Percentiles rank a stretch among this genome's conserved stretches.
These are phyloP conservation scores for Globisporangium parvum DNA, from an alignment of 352 stramenopile genomes.

Conservation along the genomic window DNA sequence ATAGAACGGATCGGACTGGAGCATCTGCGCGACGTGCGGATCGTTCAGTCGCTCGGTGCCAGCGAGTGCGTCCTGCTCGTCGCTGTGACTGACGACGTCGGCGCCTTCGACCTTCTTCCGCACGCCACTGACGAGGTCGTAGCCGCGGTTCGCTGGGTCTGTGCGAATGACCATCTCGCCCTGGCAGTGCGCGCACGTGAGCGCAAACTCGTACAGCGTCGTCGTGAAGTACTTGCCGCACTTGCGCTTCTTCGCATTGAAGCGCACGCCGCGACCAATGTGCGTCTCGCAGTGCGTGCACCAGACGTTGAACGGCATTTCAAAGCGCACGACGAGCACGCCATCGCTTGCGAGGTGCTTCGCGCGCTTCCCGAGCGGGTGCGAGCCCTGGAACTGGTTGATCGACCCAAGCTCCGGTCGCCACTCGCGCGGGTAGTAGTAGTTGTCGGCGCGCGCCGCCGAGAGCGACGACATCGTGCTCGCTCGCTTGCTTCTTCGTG, in stretches of 20 bases:
- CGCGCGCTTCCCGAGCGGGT: conserved; percentile 65
- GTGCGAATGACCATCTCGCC: conserved; percentile 90
- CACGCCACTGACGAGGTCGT: conserved; percentile 87
- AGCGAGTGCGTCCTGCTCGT: conserved; percentile 12
- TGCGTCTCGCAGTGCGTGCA: conserved; percentile 67
- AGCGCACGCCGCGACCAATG: conserved; percentile 88
- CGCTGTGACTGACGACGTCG: conserved; percentile 16
- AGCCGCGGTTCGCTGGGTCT: conserved; percentile 91
- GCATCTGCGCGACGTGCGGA: conserved; percentile 26
- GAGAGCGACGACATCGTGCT: conserved; percentile 92
- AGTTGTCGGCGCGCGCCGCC: conserved; percentile 96
- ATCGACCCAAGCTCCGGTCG: conserved; percentile 81
- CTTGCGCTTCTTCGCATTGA: conserved; percentile 94
- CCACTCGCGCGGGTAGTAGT: conserved; percentile 95
- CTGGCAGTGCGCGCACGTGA: conserved; percentile 90
- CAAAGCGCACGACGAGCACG: conserved; percentile 94
- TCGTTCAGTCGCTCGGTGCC: conserved; percentile 57
- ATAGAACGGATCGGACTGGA: conserved; percentile 67
- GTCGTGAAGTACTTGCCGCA: conserved; percentile 90
- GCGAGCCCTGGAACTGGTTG: conserved; percentile 74
- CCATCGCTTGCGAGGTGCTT: conserved; percentile 85
- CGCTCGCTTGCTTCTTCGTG: neutral
- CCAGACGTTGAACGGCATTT: conserved; percentile 96
- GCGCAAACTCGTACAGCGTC: conserved; percentile 92
- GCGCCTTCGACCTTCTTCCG: conserved; percentile 73